phyloP scores from a whole-genome alignment of 192 early-diverging fungal genomes.

The Pecoramyces ruminantium region DNA sequence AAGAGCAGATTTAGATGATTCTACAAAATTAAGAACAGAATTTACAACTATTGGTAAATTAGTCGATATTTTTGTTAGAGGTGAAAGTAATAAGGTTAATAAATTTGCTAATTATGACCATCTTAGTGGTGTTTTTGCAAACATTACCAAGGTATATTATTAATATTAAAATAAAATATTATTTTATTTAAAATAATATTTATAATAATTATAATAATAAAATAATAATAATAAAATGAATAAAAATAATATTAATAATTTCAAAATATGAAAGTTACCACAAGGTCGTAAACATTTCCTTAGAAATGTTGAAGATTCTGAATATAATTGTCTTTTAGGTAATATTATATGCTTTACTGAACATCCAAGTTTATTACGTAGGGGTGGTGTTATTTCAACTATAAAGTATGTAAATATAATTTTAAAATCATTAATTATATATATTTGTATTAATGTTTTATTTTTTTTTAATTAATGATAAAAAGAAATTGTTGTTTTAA shows the following conservation, averaged over 20 bases:
- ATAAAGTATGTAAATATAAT: slow-evolving; percentile 48
- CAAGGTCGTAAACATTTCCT: slow-evolving; percentile 57
- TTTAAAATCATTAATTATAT: too few species aligned
- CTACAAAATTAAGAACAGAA: slow-evolving; percentile 12
- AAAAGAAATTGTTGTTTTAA: slow-evolving; percentile 65
- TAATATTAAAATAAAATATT: too few species aligned
- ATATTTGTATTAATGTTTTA: too few species aligned
- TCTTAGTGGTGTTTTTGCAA: slow-evolving; percentile 83
- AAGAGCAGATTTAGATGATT: slow-evolving; percentile 3
- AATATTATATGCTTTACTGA: slow-evolving; percentile 77
- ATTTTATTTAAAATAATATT: too few species aligned
- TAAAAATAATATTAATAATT: slow-evolving; percentile 11
- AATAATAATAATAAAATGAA: too few species aligned
- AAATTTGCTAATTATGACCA: slow-evolving; percentile 62
- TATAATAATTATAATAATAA: too few species aligned
- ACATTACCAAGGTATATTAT: slow-evolving; percentile 41
- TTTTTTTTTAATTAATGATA: too few species aligned
- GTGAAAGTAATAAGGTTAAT: slow-evolving; percentile 63
- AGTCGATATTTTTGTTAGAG: slow-evolving; percentile 73
- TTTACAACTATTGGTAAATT: slow-evolving; percentile 57
- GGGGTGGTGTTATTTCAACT: slow-evolving; percentile 69
- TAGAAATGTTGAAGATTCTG: slow-evolving; percentile 26
- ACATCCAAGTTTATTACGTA: slow-evolving; percentile 64
- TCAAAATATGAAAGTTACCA: slow-evolving; percentile 13
- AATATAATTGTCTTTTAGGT: slow-evolving; percentile 42